Percentiles rank a stretch among this genome's conserved stretches.
Evolutionary conservation across 225 moss, liverwort and hornwort genomes (phyloP).

Genomic region (Straminergon stramineum): DNA sequence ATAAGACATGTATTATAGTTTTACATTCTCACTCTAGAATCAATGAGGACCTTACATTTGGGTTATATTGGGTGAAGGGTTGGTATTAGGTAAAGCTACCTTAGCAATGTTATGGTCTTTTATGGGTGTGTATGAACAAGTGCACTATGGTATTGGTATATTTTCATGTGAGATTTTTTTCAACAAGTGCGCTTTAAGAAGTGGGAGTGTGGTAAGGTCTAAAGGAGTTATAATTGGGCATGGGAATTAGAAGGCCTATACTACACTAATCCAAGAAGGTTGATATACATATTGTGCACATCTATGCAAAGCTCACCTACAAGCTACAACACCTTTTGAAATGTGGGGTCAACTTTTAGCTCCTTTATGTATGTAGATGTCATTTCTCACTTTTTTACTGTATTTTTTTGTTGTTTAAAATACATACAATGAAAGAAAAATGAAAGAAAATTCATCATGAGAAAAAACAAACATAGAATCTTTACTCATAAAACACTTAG

Average conservation of each 20-base stretch:
- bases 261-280: background rate
- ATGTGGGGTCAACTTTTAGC: accelerated
- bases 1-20: too few relatives aligned
- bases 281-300: background rate
- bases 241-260: accelerated
- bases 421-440: background rate
- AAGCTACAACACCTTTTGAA: background rate
- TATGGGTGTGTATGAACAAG: accelerated
- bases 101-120: background rate
- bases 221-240: accelerated
- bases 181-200: accelerated
- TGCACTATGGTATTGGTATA: accelerated
- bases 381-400: accelerated
- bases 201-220: accelerated
- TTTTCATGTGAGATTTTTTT: background rate
- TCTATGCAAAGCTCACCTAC: accelerated
- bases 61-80: too few relatives aligned
- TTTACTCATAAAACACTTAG: background rate
- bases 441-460: background rate
- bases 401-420: too few relatives aligned
- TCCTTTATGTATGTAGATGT: accelerated
- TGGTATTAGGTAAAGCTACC: too few relatives aligned
- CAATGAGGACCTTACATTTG: too few relatives aligned
- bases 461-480: accelerated
- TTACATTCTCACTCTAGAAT: too few relatives aligned